Base-by-base conservation (phyloP, 2,329 filamentous ascomycete genomes). In the Dendrostoma leiphaemia region DNA sequence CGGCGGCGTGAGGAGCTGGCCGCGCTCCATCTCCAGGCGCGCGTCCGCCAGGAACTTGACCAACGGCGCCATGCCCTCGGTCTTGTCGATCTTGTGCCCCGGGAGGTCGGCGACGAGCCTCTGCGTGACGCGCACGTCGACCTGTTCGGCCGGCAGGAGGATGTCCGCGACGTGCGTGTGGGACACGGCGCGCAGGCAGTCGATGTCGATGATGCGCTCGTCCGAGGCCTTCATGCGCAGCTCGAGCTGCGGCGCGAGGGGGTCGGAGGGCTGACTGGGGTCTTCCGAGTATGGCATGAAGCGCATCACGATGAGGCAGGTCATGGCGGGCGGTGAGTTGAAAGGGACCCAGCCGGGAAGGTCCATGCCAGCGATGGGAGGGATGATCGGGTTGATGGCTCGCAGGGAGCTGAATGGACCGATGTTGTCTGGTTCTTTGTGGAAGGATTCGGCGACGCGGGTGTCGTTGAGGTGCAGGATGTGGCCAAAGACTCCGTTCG, bases 101-200 rank as follows among this genome's bases (percentile, higher is more conserved):
- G 58, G 51, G 12, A 76, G 63, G 17, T 58, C 48, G 53, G 62
- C 66, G 34, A 69, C 66, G 6, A 69, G 64, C 17, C 64, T 63
- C 63, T 78, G 75, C 2, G 65, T 65, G 40, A 82, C 56, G 37
- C 78, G 78, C 34, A 78, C 63, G 59, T 84, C 81, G 46, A 83
- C 74, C 45, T 67, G 68, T 29, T 73, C 67, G 0, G 62, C 53
- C 1, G 80, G 80, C 4, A 80, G 68, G 32, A 81, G 63, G 4
- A 79, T 62, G 60, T 83, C 78, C 47, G 65, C 60, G n/a, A 64
- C 56, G 51, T 67, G 67, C 1, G 64, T 63, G n/a, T 68, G 61
- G 32, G 66, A 64, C 12, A 83, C 63, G 37, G 73, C 69, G 5
- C 70, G 64, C 6, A 77, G 64, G 21, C 65, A 68, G 59, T 60